Evolutionary conservation across 225 moss, liverwort and hornwort species (phyloP).

Genomic region (Marchantia paleacea): DNA sequence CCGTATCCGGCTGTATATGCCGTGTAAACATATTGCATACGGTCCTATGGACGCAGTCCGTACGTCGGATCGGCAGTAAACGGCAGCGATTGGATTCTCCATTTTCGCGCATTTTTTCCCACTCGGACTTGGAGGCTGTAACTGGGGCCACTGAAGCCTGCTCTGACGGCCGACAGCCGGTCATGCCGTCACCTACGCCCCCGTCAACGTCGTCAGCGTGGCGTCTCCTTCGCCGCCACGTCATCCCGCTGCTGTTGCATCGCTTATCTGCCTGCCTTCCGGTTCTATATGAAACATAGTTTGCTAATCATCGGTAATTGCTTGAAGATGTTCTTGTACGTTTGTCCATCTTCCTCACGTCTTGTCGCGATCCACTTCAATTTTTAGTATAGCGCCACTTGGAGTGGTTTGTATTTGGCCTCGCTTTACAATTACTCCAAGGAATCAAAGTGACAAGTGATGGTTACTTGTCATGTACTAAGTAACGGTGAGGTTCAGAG

Average conservation of each 20-base stretch:
- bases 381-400: no score
- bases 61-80: neutral
- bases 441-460: no score
- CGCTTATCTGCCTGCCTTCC: neutral
- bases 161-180: neutral
- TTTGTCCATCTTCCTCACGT: no score
- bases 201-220: neutral
- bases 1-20: neutral
- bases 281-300: no score
- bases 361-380: no score
- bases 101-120: constrained; percentile 10
- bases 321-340: no score
- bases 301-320: no score
- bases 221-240: neutral
- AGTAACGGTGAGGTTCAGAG: no score
- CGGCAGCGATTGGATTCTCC: neutral
- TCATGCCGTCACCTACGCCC: neutral
- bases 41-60: neutral
- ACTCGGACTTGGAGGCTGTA: neutral
- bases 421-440: no score
- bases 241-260: neutral
- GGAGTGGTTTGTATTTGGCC: no score
- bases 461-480: no score
- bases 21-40: neutral
- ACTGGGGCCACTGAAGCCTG: neutral